phyloP scores from a whole-genome alignment of 1,284 basidiomycete species.

The Ustilago trichophora region DNA sequence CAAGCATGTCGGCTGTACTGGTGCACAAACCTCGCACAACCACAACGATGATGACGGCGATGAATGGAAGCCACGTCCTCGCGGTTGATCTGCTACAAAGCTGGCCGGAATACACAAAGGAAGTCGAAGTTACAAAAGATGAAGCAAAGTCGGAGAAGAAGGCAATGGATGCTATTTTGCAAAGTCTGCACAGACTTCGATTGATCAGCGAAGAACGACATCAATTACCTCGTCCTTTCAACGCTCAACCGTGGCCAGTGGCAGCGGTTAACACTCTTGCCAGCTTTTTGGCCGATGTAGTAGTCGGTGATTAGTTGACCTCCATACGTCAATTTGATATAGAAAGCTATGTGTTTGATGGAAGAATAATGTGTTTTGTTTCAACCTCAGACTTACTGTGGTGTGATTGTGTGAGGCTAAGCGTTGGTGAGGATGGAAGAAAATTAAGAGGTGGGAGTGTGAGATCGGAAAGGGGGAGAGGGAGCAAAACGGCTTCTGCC shows the following conservation, averaged over 20 bases:
- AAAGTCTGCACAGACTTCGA: conserved; percentile 28
- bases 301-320: conserved; percentile 4
- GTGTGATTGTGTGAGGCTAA: too few relatives aligned
- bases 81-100: conserved; percentile 15
- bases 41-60: neutral
- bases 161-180: conserved; percentile 5
- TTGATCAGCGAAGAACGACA: conserved; percentile 31
- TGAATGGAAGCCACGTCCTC: conserved; percentile 3
- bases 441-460: too few relatives aligned
- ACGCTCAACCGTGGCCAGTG: conserved; percentile 22
- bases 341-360: neutral
- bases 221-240: conserved; percentile 12
- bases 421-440: neutral
- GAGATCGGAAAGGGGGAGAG: too few relatives aligned
- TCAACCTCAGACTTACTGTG: too few relatives aligned
- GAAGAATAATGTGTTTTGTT: too few relatives aligned
- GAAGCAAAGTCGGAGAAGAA: neutral
- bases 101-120: too few relatives aligned
- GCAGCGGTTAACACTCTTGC: conserved; percentile 20
- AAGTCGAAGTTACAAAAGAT: too few relatives aligned
- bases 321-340: neutral
- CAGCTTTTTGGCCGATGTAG: neutral
- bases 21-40: conserved; percentile 6
- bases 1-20: conserved; percentile 9
- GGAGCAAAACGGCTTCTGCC: too few relatives aligned